Percentiles rank a stretch among this genome's conserved stretches.
Conservation (phyloP, 192 early-diverging fungal genomes). For the Coemansia sp. region DNA sequence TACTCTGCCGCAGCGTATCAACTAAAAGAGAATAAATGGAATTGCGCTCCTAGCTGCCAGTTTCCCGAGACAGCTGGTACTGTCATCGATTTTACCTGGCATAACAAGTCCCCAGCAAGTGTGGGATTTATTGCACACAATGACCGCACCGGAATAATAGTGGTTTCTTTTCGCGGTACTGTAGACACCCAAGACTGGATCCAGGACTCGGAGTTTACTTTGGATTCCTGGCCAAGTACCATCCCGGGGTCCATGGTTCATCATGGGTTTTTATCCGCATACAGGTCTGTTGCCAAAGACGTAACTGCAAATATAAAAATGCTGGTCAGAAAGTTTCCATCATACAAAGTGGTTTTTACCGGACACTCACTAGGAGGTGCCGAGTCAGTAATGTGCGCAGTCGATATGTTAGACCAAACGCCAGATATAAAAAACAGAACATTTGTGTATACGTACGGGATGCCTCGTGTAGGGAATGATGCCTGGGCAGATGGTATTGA, state of each 20-base stretch:
- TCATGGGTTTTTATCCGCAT: constrained; percentile 47
- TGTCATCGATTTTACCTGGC: constrained; percentile 43
- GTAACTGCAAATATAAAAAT: constrained; percentile 15
- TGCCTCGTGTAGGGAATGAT: constrained; percentile 48
- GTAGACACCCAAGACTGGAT: constrained; percentile 41
- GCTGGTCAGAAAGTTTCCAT: constrained; percentile 24
- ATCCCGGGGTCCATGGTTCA: constrained; percentile 52
- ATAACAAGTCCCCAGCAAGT: constrained; percentile 33
- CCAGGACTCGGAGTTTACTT: constrained; percentile 46
- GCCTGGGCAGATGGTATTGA: constrained; percentile 41
- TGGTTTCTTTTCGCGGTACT: constrained; percentile 42
- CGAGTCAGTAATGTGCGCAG: constrained; percentile 41
- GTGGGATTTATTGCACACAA: constrained; percentile 46
- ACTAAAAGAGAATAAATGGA: constrained; percentile 17
- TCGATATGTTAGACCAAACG: constrained; percentile 22
- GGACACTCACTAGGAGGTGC: constrained; percentile 57
- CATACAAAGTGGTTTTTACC: constrained; percentile 50
- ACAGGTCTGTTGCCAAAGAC: constrained; percentile 34
- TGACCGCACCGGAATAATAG: constrained; percentile 27
- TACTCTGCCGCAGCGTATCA: constrained; percentile 42
- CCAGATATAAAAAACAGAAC: constrained; percentile 33
- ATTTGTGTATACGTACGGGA: constrained; percentile 52
- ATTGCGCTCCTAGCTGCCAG: constrained; percentile 31
- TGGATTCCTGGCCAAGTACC: constrained; percentile 47
- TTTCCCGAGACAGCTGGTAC: constrained; percentile 32